These are phyloP conservation scores for Hypholoma fasciculare DNA, from an alignment of 768 basidiomycete genomes.

Conservation along the genomic window DNA sequence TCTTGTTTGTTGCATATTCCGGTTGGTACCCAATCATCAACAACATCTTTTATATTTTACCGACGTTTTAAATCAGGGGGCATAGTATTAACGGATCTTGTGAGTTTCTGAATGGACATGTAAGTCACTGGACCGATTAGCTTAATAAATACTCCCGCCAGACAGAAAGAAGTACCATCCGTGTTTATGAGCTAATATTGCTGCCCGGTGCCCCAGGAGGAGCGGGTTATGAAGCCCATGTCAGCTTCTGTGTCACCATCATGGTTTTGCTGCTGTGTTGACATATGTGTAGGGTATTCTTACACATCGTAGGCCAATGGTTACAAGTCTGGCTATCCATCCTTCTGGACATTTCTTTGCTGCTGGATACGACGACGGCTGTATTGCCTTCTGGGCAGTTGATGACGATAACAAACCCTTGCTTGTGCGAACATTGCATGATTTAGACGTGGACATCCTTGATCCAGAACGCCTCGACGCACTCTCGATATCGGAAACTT, in stretches of 20 bases:
- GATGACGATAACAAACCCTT: slow-evolving; percentile 79
- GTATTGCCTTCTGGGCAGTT: slow-evolving; percentile 79
- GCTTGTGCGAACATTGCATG: slow-evolving; percentile 68
- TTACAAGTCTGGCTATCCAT: slow-evolving; percentile 72
- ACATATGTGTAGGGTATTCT: slow-evolving; percentile 54
- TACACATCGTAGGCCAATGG: slow-evolving; percentile 65
- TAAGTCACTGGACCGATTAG: not conserved
- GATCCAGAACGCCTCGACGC: slow-evolving; percentile 48
- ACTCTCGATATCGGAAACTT: slow-evolving; percentile 22
- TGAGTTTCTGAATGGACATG: slow-evolving; percentile 16
- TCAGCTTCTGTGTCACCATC: slow-evolving; percentile 21
- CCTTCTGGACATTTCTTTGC: slow-evolving; percentile 77
- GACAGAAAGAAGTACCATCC: slow-evolving; percentile 50
- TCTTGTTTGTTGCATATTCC: slow-evolving; percentile 74
- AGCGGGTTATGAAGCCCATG: slow-evolving; percentile 55
- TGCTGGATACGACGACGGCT: slow-evolving; percentile 81
- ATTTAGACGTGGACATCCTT: slow-evolving; percentile 53
- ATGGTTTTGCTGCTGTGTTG: not conserved
- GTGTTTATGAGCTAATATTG: slow-evolving; percentile 68
- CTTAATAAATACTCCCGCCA: slow-evolving; percentile 13
- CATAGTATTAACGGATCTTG: slow-evolving; percentile 59
- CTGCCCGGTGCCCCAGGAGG: slow-evolving; percentile 86
- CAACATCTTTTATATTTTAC: not conserved
- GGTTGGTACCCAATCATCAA: slow-evolving; percentile 37
- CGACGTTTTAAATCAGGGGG: slow-evolving; percentile 46